Evolutionary conservation across 768 basidiomycete genomes (phyloP).

Genomic region (Suillus luteus): DNA sequence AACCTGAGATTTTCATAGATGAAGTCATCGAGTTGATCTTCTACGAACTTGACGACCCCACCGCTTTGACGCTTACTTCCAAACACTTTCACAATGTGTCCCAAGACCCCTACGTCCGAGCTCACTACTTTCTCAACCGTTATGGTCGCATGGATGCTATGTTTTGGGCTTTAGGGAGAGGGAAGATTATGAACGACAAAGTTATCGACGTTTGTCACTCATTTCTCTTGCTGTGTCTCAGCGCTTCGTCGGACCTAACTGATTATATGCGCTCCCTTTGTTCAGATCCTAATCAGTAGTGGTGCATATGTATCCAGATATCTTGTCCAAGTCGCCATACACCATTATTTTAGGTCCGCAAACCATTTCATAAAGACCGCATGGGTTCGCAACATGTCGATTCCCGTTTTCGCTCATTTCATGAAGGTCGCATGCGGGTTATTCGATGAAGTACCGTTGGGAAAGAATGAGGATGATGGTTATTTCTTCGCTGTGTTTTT

Average conservation of each 20-base stretch:
- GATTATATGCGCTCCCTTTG: conserved; percentile 28
- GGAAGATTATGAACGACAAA: conserved; percentile 60
- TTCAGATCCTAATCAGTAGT: conserved; percentile 69
- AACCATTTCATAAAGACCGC: conserved; percentile 73
- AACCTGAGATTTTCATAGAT: conserved; percentile 31
- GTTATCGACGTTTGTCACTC: conserved; percentile 66
- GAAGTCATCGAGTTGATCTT: conserved; percentile 76
- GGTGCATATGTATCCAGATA: conserved; percentile 81
- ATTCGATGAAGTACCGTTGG: conserved; percentile 67
- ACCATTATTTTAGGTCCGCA: conserved; percentile 75
- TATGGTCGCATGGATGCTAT: conserved; percentile 71
- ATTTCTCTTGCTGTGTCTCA: conserved; percentile 23
- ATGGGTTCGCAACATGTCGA: conserved; percentile 69
- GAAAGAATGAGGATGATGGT: conserved; percentile 79
- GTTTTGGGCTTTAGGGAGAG: conserved; percentile 74
- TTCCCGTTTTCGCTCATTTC: conserved; percentile 65
- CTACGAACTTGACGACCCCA: conserved; percentile 69
- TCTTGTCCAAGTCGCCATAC: conserved; percentile 74
- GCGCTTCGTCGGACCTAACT: conserved; percentile 17
- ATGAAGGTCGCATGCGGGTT: conserved; percentile 55
- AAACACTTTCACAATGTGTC: conserved; percentile 64
- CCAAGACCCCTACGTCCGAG: conserved; percentile 73
- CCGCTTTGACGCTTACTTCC: conserved; percentile 55
- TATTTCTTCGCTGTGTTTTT: conserved; percentile 63
- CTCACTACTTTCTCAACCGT: conserved; percentile 75